A percentile compares a stretch with the other conserved stretches of the same genome.
phyloP scores from a whole-genome alignment of 2,329 filamentous ascomycete species.

The Knufia fluminis region DNA sequence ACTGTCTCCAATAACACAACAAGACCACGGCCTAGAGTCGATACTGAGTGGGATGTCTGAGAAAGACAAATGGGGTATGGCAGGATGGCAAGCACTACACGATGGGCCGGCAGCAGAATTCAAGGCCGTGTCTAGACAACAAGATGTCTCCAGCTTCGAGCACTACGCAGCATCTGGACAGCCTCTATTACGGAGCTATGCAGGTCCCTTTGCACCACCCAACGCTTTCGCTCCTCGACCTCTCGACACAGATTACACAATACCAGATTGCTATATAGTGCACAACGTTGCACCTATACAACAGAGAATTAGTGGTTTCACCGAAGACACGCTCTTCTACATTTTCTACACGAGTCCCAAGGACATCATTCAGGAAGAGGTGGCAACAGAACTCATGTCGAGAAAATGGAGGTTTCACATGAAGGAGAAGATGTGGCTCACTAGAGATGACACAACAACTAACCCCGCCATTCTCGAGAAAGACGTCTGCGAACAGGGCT shows the following conservation, averaged over 20 bases:
- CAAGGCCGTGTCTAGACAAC: constrained; percentile 50
- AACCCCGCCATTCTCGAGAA: constrained; percentile 40
- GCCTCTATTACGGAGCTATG: constrained; percentile 55
- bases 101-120: constrained; percentile 47
- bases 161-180: constrained; percentile 51
- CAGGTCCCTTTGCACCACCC: constrained; percentile 52
- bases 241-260: constrained; percentile 53
- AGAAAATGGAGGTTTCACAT: constrained; percentile 47
- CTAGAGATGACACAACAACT: constrained; percentile 39
- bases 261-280: constrained; percentile 57
- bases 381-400: constrained; percentile 51
- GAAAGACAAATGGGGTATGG: constrained; percentile 50
- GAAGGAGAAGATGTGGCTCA: constrained; percentile 43
- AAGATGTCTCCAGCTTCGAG: constrained; percentile 55
- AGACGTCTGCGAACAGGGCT: constrained; percentile 41
- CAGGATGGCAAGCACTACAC: constrained; percentile 44
- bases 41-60: constrained; percentile 25
- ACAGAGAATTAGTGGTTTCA: constrained; percentile 49
- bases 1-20: constrained; percentile 12
- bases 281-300: constrained; percentile 56
- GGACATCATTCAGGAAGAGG: constrained; percentile 57
- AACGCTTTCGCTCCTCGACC: constrained; percentile 42
- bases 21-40: constrained; percentile 29
- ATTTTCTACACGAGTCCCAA: constrained; percentile 61
- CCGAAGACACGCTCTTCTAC: constrained; percentile 57